phyloP scores from a whole-genome alignment of 2,329 filamentous ascomycete species.

The Coniochaeta ligniaria region DNA sequence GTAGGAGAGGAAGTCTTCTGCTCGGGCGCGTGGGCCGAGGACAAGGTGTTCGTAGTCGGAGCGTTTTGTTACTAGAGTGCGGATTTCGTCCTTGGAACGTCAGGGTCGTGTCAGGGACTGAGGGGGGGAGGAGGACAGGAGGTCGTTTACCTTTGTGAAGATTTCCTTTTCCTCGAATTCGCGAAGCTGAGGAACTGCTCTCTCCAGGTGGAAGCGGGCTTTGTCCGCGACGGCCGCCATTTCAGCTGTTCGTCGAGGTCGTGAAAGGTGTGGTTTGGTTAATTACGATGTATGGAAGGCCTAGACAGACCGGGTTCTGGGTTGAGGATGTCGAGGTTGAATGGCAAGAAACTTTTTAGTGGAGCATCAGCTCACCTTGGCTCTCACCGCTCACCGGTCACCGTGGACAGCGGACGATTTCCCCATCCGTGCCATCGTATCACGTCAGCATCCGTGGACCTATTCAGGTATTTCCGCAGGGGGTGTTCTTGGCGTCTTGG shows the following conservation, averaged over 20 bases:
- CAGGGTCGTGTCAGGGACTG: background rate
- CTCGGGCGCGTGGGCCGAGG: constrained; percentile 69
- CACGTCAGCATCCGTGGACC: no score
- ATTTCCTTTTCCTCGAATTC: constrained; percentile 90
- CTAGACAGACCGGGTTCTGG: no score
- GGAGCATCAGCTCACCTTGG: constrained; percentile 6
- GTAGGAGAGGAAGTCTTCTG: constrained; percentile 79
- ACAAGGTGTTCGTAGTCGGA: constrained; percentile 91
- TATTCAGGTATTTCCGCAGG: background rate
- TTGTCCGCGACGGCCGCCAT: constrained; percentile 90
- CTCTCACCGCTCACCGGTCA: constrained; percentile 6
- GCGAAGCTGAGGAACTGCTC: constrained; percentile 83
- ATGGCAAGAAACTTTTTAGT: constrained; percentile 19
- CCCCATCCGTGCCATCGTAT: background rate
- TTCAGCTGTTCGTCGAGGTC: background rate
- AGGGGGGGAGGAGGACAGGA: constrained; percentile 4
- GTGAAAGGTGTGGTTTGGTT: background rate
- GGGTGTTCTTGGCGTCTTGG: constrained; percentile 1
- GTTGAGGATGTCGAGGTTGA: constrained; percentile 1
- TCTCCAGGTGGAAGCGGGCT: constrained; percentile 90
- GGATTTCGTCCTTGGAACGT: constrained; percentile 69
- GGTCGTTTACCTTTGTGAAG: constrained; percentile 61
- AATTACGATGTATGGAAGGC: no score
- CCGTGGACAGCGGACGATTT: background rate
- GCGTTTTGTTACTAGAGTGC: constrained; percentile 78